Percentiles rank a stretch among this genome's conserved stretches.
Evolutionary conservation across 2,329 filamentous ascomycete genomes (phyloP).

Genomic region (Neofusicoccum ribis): DNA sequence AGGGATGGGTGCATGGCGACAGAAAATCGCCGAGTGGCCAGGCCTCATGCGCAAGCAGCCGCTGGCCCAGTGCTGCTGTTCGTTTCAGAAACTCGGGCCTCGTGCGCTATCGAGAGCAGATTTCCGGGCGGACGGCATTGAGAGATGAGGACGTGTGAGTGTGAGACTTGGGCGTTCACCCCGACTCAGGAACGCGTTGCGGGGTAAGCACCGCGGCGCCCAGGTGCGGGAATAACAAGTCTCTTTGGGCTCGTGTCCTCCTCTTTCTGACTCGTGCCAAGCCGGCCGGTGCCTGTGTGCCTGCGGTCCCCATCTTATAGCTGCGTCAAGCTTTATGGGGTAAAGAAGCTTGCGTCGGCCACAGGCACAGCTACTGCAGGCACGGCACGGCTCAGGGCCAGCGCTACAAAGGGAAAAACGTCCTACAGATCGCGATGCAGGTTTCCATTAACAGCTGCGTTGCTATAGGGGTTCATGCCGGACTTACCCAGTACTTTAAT

Average conservation of each 20-base stretch:
- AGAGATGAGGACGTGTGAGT: not conserved
- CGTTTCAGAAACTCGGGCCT: not conserved
- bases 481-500: not conserved
- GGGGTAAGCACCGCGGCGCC: constrained; percentile 2
- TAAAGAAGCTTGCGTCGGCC: not conserved
- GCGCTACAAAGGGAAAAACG: not conserved
- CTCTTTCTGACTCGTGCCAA: too few species aligned
- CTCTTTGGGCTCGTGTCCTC: not conserved
- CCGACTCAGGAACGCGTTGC: not conserved
- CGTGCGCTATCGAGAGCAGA: not conserved
- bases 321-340: not conserved
- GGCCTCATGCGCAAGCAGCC: too few species aligned
- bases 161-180: not conserved
- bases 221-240: not conserved
- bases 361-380: not conserved
- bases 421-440: not conserved
- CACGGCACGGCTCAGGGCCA: not conserved
- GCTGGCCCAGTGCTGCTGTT: not conserved
- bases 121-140: not conserved
- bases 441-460: not conserved
- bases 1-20: not conserved
- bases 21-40: constrained; percentile 2
- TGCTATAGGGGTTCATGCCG: not conserved
- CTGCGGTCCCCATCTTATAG: not conserved
- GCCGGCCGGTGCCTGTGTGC: too few species aligned